Conservation (phyloP, 768 basidiomycete genomes). For the Boletellus ananiceps region DNA sequence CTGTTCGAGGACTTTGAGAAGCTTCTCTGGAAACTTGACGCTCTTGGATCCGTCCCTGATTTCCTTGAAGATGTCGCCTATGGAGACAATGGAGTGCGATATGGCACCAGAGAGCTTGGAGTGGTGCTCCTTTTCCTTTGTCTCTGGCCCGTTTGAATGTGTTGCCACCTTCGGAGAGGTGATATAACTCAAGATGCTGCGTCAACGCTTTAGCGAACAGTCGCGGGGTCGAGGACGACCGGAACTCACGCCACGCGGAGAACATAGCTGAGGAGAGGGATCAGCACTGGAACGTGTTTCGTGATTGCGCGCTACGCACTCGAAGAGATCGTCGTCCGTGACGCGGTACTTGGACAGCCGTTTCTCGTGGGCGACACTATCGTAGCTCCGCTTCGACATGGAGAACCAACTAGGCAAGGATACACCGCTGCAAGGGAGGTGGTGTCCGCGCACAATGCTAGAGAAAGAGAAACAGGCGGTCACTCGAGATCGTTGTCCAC, state of each 20-base stretch:
- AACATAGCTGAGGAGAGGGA: constrained; percentile 53
- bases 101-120: constrained; percentile 64
- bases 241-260: constrained; percentile 76
- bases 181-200: constrained; percentile 69
- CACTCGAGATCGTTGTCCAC: constrained; percentile 41
- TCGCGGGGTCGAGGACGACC: neutral
- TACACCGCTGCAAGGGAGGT: neutral
- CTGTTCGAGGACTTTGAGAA: constrained; percentile 86
- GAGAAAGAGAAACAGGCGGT: neutral
- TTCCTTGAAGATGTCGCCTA: constrained; percentile 80
- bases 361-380: constrained; percentile 64
- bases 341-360: constrained; percentile 73
- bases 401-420: constrained; percentile 8
- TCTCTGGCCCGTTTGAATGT: constrained; percentile 33
- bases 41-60: constrained; percentile 74
- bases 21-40: constrained; percentile 91
- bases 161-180: constrained; percentile 51
- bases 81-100: constrained; percentile 48
- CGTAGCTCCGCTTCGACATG: constrained; percentile 75
- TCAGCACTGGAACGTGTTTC: constrained; percentile 1
- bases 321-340: constrained; percentile 81
- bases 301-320: constrained; percentile 45
- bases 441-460: constrained; percentile 1
- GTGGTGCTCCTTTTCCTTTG: constrained; percentile 60
- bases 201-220: constrained; percentile 5